These are phyloP conservation scores for Chrysoporthe austroafricana DNA, from an alignment of 2,329 filamentous ascomycete species.

Conservation along the genomic window DNA sequence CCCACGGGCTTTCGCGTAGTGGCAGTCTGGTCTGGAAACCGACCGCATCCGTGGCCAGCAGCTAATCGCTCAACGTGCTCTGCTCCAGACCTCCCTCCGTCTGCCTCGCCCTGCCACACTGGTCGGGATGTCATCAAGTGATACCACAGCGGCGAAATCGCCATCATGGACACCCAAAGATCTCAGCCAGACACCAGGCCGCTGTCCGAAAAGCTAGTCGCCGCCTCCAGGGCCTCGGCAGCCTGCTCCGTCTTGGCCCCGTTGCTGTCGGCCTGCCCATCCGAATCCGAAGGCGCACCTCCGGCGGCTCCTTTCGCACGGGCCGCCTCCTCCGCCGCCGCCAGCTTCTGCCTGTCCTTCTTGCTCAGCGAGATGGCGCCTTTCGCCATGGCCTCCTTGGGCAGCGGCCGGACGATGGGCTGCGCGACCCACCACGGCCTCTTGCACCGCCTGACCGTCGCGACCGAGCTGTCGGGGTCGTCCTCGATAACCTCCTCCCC, in stretches of 20 bases:
- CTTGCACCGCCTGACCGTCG: conserved; percentile 72
- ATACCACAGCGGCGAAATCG: background rate
- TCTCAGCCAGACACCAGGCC: conserved; percentile 23
- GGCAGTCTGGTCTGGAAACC: too few relatives aligned
- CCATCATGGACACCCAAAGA: background rate
- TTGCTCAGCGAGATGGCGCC: conserved; percentile 77
- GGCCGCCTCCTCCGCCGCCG: conserved; percentile 43
- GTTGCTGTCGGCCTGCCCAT: conserved; percentile 5
- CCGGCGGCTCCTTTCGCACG: conserved; percentile 15
- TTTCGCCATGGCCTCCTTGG: conserved; percentile 83
- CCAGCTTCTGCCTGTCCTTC: conserved; percentile 59
- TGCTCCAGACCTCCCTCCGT: too few relatives aligned
- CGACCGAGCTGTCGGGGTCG: conserved; percentile 63
- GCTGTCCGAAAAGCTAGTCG: conserved; percentile 21
- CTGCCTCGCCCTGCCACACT: background rate
- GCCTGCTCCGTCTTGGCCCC: conserved; percentile 9
- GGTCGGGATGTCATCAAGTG: background rate
- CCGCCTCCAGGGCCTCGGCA: conserved; percentile 20
- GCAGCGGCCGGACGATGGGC: conserved; percentile 82
- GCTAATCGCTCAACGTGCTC: too few relatives aligned
- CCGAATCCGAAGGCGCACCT: background rate
- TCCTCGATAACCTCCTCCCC: conserved; percentile 42
- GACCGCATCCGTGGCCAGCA: too few relatives aligned
- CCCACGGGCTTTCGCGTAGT: too few relatives aligned
- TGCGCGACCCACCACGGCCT: conserved; percentile 91